Evolutionary conservation across 768 basidiomycete species (phyloP).

Genomic region (Xerocomus spinulosus): DNA sequence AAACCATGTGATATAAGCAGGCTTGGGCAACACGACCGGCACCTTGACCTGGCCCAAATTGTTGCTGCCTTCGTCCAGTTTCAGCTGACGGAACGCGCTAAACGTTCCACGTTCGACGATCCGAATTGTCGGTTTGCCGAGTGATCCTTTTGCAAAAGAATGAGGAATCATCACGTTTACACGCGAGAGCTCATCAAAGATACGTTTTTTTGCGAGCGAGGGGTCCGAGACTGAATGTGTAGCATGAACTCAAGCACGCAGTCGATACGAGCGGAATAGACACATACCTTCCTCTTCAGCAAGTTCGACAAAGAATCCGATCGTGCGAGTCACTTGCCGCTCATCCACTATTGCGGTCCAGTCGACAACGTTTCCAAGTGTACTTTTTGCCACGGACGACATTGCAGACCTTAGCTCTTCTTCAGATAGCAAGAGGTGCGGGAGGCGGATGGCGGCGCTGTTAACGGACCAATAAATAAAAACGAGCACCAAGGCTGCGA

Average conservation of each 20-base stretch:
- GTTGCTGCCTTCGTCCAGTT: constrained; percentile 5
- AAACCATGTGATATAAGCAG: constrained; percentile 10
- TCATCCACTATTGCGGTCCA: constrained; percentile 15
- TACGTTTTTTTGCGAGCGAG: not conserved
- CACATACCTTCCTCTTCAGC: not conserved
- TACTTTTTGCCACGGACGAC: not conserved
- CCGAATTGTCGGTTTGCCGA: constrained; percentile 19
- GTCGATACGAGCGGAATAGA: not conserved
- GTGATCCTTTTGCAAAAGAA: not conserved
- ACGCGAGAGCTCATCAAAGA: constrained; percentile 9
- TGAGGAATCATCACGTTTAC: not conserved
- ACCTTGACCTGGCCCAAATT: constrained; percentile 18
- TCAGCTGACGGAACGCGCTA: constrained; percentile 17
- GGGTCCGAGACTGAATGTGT: not conserved
- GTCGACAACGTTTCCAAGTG: constrained; percentile 1
- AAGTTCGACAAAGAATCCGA: constrained; percentile 19
- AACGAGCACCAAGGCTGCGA: no score
- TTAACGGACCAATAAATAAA: not conserved
- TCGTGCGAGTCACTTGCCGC: constrained; percentile 1
- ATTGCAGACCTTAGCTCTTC: constrained; percentile 8
- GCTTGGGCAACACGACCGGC: constrained; percentile 18
- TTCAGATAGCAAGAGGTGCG: constrained; percentile 12
- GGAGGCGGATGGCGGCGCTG: constrained; percentile 6
- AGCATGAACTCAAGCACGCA: no score
- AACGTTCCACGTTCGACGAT: constrained; percentile 21